Base-by-base conservation (phyloP, 495 filamentous ascomycete genomes). In the Amniculicola lignicola region DNA sequence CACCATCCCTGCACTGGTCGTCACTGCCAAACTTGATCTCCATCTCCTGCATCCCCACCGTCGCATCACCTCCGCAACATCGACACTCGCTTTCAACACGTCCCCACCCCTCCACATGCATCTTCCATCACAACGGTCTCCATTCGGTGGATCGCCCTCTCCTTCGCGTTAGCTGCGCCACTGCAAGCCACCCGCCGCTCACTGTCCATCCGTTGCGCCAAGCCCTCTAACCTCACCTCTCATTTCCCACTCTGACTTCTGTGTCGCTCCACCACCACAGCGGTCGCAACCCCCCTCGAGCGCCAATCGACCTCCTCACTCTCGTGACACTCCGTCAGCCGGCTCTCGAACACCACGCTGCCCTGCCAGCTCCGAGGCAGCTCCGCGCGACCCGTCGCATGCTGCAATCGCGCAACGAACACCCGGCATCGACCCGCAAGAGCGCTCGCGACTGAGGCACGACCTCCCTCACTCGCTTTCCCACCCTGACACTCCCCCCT, bases 241-340 rank as follows among this genome's bases (percentile, higher is more conserved):
- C 28, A 64, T 64, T 56, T 64, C 61, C 61, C 61, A 37, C 27
- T n/a, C n/a, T n/a, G n/a, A n/a, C n/a, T n/a, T n/a, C n/a, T n/a
- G n/a, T n/a, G n/a, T n/a, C n/a, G n/a, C n/a, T n/a, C n/a, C n/a
- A n/a, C n/a, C n/a, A n/a, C n/a, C n/a, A n/a, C n/a, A n/a, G n/a
- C n/a, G n/a, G n/a, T n/a, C n/a, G n/a, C n/a, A n/a, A n/a, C n/a
- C n/a, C n/a, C n/a, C n/a, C n/a, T n/a, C n/a, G n/a, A n/a, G n/a
- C n/a, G n/a, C n/a, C n/a, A n/a, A n/a, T n/a, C n/a, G n/a, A n/a
- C n/a, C n/a, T n/a, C 42, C 42, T 48, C 48, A 46, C 45, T 35
- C 35, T 24, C 40, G 22, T 5, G 33, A 16, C 46, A 45, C n/a
- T 29, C 54, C 51, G 51, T 51, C 38, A 46, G 23, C 23, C 46